Percentiles rank a stretch among this genome's conserved stretches.
Conservation (phyloP, 768 basidiomycete species). For the Paxillus ammoniavirescens region DNA sequence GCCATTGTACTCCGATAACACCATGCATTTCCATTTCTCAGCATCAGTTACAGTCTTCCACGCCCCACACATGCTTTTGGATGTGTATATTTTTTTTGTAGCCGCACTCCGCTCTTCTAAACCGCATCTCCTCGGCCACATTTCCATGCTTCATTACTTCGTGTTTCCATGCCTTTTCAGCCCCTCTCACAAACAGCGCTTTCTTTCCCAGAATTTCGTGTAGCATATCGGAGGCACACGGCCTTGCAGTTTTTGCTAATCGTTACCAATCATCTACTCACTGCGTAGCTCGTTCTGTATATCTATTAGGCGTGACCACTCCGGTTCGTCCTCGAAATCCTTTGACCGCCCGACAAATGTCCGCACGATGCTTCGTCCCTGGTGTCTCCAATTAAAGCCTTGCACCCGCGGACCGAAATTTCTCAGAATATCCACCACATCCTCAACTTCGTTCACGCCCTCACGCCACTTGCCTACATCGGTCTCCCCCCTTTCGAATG, state of each 20-base stretch:
- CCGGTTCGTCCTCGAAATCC: constrained; percentile 87
- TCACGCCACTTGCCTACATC: constrained; percentile 70
- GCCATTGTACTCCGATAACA: constrained; percentile 3
- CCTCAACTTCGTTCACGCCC: constrained; percentile 76
- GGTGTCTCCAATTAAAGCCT: constrained; percentile 74
- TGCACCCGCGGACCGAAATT: constrained; percentile 77
- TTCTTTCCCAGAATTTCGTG: not conserved
- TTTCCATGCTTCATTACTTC: constrained; percentile 1
- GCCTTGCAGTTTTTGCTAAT: not conserved
- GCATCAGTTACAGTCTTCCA: not conserved
- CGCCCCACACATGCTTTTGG: not conserved
- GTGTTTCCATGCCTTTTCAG: constrained; percentile 11
- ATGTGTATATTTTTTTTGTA: not conserved
- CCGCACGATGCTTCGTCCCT: constrained; percentile 83
- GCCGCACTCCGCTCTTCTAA: not conserved
- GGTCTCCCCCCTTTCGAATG: constrained; percentile 64
- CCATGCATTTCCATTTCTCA: constrained; percentile 10
- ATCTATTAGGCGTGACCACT: constrained; percentile 69
- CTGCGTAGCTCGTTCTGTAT: constrained; percentile 39
- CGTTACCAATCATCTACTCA: constrained; percentile 7
- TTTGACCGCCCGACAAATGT: constrained; percentile 85
- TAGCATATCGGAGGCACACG: not conserved
- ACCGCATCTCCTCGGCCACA: not conserved
- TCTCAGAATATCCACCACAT: constrained; percentile 77
- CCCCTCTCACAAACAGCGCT: not conserved